A percentile compares a stretch with the other conserved stretches of the same genome.
These are phyloP conservation scores for Filosporella fistucella DNA, from an alignment of 495 filamentous ascomycete species.

Conservation along the genomic window DNA sequence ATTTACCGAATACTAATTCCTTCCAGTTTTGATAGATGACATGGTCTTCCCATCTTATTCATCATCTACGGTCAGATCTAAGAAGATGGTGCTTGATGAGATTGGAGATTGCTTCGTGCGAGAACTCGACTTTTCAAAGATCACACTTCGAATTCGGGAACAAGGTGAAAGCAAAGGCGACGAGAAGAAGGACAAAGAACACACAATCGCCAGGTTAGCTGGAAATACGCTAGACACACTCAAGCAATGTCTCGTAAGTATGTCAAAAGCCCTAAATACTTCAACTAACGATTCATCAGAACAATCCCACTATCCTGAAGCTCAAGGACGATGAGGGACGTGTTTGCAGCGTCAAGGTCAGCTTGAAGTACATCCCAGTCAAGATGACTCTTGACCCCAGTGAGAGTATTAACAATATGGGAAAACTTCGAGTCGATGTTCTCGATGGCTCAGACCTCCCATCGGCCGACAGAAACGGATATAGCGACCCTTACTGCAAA, in stretches of 20 bases:
- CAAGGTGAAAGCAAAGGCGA: constrained; percentile 71
- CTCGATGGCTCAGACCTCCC: constrained; percentile 84
- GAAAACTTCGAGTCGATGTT: constrained; percentile 85
- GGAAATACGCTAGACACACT: constrained; percentile 84
- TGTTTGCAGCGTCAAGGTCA: constrained; percentile 78
- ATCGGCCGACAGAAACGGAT: constrained; percentile 90
- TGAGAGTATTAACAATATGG: constrained; percentile 99
- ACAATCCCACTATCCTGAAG: constrained; percentile 79
- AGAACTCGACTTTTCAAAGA: constrained; percentile 89
- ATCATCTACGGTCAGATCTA: constrained; percentile 67
- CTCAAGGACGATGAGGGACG: constrained; percentile 73
- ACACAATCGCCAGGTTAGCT: constrained; percentile 74
- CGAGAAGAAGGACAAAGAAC: constrained; percentile 58
- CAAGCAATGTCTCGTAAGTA: constrained; percentile 74
- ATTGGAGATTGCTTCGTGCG: constrained; percentile 94
- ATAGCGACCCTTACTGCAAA: constrained; percentile 94
- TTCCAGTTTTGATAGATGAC: constrained; percentile 90
- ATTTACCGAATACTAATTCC: too few relatives aligned
- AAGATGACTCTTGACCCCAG: constrained; percentile 89
- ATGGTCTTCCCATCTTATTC: constrained; percentile 85
- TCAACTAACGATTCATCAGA: constrained; percentile 45
- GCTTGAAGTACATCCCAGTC: constrained; percentile 88
- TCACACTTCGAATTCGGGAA: constrained; percentile 80
- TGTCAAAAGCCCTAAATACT: background rate
- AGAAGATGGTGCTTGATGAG: constrained; percentile 70